phyloP scores from a whole-genome alignment of 192 early-diverging fungal genomes.

The Backusella luteola region DNA sequence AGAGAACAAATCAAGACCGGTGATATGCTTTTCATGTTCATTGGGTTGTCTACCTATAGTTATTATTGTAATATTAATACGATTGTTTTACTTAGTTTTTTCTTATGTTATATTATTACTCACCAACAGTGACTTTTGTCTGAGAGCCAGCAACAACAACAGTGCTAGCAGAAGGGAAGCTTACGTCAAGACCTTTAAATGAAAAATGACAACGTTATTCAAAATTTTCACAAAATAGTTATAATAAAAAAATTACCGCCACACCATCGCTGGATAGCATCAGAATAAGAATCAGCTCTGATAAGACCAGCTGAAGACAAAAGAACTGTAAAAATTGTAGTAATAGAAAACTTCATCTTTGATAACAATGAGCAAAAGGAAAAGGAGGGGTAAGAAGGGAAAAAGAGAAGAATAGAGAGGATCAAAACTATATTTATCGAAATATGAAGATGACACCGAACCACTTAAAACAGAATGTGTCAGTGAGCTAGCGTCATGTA shows the following conservation, averaged over 20 bases:
- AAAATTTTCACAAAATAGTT: too few relatives aligned
- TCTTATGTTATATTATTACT: not conserved
- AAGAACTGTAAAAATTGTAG: constrained; percentile 26
- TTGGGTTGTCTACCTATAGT: constrained; percentile 18
- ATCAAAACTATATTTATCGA: not conserved
- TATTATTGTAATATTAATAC: not conserved
- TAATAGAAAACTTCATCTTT: constrained; percentile 31
- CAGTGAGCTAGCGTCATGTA: not conserved
- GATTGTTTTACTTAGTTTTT: not conserved
- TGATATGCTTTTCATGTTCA: constrained; percentile 21
- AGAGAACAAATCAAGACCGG: constrained; percentile 34
- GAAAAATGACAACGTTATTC: too few relatives aligned
- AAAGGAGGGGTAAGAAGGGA: not conserved
- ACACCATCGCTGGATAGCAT: constrained; percentile 34
- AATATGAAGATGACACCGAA: not conserved
- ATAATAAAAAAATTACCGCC: constrained; percentile 3
- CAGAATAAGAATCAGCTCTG: constrained; percentile 28
- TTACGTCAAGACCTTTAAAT: constrained; percentile 15
- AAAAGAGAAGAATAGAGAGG: not conserved
- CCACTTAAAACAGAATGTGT: not conserved
- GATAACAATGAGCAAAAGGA: not conserved
- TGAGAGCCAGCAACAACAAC: constrained; percentile 16
- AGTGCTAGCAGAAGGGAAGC: constrained; percentile 7
- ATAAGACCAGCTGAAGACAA: constrained; percentile 15
- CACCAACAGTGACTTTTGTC: constrained; percentile 29